Evolutionary conservation across 352 stramenopile genomes (phyloP), one percentile per base, ranked within the genome.

Genomic region (Phytophthora ramorum): DNA sequence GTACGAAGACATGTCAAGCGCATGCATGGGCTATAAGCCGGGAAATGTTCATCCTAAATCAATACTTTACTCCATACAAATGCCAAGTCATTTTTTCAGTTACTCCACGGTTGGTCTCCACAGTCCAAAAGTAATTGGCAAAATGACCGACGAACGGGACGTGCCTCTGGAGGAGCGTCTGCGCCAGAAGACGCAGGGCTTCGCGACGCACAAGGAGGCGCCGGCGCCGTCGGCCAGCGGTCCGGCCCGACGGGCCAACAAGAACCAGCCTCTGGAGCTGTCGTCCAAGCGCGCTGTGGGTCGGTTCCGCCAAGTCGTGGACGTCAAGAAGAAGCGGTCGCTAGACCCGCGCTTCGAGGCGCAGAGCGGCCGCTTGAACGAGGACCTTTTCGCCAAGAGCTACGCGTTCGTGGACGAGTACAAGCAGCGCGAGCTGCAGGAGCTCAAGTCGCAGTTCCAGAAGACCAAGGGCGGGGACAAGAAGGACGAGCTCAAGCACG

Each of bases 321-420:
- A 96, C 8, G 83, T 95, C 8, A 91, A 89, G 63, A 95, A 90
- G 63, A 79, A 78, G 53, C 75, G 81, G 12, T 38, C 62, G 8
- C 64, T 91, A 45, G 92, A 98, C 71, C 92, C 92, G 37, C 90
- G 92, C 44, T 98, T 98, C 49, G 90, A 97, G 55, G 73, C 79
- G 8, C 77, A 89, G 22, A 87, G 78, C 38, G 89, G 90, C 17
- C 92, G 93, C 8, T 66, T 97, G 17, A 97, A 98, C 38, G 89
- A 97, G 38, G 89, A 97, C 45, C 67, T 97, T 26, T 96, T 96
- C 64, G 57, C 67, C 46, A 97, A 96, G 63, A 87, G 88, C 41
- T 98, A 98, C 57, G 76, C 81, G 0, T 98, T 98, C 54, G 45
- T 98, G 49, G 85, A 97, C 44, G 89, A 94, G 12, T 96, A 97